phyloP scores from a whole-genome alignment of 2,329 filamentous ascomycete species.

The Fusarium verrucosum region DNA sequence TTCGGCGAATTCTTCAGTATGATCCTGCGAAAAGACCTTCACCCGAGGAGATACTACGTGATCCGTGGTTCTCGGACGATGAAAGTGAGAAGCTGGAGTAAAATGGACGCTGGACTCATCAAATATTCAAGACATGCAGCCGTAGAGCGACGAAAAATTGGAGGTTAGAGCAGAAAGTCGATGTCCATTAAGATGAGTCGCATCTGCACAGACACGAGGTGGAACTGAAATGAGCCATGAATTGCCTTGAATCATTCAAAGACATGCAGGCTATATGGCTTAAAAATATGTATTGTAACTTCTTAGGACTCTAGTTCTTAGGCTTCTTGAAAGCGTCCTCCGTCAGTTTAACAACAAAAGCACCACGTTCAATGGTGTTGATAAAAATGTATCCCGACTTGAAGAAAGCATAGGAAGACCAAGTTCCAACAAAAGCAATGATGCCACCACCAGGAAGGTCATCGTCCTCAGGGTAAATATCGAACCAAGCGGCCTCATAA shows the following conservation, averaged over 20 bases:
- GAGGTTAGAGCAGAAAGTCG: too few species aligned
- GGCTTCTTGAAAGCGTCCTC: conserved; percentile 14
- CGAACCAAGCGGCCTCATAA: conserved; percentile 60
- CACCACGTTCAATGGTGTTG: conserved; percentile 63
- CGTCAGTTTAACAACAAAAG: conserved; percentile 56
- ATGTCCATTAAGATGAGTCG: too few species aligned
- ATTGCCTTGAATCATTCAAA: too few species aligned
- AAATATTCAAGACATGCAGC: too few species aligned
- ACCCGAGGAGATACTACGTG: background rate
- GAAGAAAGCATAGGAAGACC: conserved; percentile 61
- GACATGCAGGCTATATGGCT: too few species aligned
- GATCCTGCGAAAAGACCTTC: background rate
- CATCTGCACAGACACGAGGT: too few species aligned
- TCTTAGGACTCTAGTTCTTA: background rate
- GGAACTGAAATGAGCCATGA: too few species aligned
- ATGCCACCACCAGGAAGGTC: conserved; percentile 48
- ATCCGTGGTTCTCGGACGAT: background rate
- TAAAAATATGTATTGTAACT: too few species aligned
- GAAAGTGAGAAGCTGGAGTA: background rate
- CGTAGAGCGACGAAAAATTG: too few species aligned
- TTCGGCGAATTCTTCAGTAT: background rate
- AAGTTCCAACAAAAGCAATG: conserved; percentile 56
- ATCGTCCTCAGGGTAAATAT: conserved; percentile 62
- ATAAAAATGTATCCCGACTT: conserved; percentile 60
- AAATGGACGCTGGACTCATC: fast-evolving